phyloP scores from a whole-genome alignment of 2,329 filamentous ascomycete species.

The Cercospora nicotianae region DNA sequence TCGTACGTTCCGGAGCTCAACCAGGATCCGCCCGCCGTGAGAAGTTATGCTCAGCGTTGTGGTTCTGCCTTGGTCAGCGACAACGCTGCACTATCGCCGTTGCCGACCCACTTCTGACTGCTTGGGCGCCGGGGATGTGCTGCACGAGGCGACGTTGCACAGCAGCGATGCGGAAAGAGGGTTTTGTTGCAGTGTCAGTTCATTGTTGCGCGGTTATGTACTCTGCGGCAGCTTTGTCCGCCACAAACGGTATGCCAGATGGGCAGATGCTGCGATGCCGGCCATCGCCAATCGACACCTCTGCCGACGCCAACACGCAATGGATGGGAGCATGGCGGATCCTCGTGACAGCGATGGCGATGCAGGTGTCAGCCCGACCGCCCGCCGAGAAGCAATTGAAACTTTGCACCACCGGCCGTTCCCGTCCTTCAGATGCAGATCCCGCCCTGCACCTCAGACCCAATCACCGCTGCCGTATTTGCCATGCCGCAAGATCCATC shows the following conservation, averaged over 20 bases:
- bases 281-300: not conserved
- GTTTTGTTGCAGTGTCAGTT: not conserved
- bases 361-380: constrained; percentile 8
- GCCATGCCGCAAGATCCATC: constrained; percentile 2
- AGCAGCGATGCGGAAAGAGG: not conserved
- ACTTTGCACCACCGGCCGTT: constrained; percentile 1
- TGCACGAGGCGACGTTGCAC: not conserved
- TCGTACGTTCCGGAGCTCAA: not conserved
- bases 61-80: not conserved
- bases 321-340: not conserved
- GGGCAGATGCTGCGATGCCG: not conserved
- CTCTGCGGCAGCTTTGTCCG: not conserved
- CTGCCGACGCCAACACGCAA: not conserved
- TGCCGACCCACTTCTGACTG: not conserved
- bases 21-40: not conserved
- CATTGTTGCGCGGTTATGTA: not conserved
- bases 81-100: not conserved
- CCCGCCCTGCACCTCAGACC: not conserved
- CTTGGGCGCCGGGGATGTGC: not conserved
- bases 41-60: not conserved
- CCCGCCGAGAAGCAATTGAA: not conserved
- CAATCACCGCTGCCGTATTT: not conserved
- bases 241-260: constrained; percentile 3
- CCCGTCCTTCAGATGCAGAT: not conserved
- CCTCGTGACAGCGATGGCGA: constrained; percentile 2